A percentile compares a stretch with the other conserved stretches of the same genome.
These are phyloP conservation scores for Colletotrichum ledebouriae DNA, from an alignment of 2,329 filamentous ascomycete genomes.

Conservation along the genomic window DNA sequence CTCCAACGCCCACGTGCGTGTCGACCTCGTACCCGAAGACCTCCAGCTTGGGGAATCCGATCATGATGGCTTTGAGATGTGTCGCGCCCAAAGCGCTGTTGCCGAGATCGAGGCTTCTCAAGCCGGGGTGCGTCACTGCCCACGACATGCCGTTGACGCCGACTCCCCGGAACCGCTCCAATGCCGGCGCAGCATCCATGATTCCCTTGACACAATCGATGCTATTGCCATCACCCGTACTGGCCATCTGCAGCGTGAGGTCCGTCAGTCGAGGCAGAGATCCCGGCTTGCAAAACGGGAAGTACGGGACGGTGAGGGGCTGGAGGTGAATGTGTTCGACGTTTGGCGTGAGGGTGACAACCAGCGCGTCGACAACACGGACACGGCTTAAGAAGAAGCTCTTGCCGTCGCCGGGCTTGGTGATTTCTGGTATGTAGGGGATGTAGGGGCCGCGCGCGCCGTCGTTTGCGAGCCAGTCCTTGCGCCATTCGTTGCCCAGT, in stretches of 20 bases:
- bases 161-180: constrained; percentile 14
- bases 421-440: background rate
- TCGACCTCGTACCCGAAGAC: constrained; percentile 11
- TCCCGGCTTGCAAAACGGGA: constrained; percentile 13
- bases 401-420: background rate
- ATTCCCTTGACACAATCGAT: background rate
- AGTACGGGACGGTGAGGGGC: background rate
- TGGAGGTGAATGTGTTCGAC: constrained; percentile 18
- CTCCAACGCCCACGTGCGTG: background rate
- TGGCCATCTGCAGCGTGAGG: constrained; percentile 6
- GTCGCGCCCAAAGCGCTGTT: background rate
- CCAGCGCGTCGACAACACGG: constrained; percentile 9
- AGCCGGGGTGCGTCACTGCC: background rate
- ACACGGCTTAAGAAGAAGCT: constrained; percentile 4
- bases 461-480: constrained; percentile 6
- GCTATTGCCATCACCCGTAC: background rate
- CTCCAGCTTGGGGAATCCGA: constrained; percentile 6
- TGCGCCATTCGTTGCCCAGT: background rate
- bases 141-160: constrained; percentile 10
- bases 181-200: constrained; percentile 10
- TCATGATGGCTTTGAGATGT: background rate
- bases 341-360: constrained; percentile 6
- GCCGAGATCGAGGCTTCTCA: constrained; percentile 13
- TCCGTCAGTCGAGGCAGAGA: constrained; percentile 18
- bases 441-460: background rate